A percentile compares a stretch with the other conserved stretches of the same genome.
Conservation (phyloP, 2,329 filamentous ascomycete genomes). For the Fusarium euwallaceae region DNA sequence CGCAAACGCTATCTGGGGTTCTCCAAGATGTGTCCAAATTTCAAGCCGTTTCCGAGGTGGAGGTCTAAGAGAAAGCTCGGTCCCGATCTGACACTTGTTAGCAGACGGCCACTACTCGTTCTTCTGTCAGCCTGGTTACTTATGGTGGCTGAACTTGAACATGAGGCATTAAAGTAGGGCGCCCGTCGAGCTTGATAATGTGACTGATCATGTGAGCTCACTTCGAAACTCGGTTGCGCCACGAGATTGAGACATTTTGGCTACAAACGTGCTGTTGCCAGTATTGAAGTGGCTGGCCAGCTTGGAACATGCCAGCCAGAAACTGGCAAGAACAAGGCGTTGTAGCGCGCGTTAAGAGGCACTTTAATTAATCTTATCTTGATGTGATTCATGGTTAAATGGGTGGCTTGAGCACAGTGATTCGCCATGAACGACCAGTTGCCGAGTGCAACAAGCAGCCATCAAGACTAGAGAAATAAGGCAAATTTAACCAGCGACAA, state of each 20-base stretch:
- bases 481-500: neutral
- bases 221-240: neutral
- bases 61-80: neutral
- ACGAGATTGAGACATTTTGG: neutral
- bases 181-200: neutral
- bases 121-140: neutral
- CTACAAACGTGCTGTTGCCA: neutral
- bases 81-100: neutral
- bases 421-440: neutral
- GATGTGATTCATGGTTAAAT: neutral
- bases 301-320: neutral
- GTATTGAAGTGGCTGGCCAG: neutral
- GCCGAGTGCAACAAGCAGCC: neutral
- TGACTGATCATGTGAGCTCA: neutral
- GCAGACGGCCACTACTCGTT: neutral
- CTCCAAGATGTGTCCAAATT: neutral
- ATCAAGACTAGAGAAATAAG: neutral
- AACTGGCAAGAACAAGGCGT: neutral
- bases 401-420: neutral
- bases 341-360: neutral
- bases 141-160: neutral
- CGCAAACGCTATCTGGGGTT: neutral
- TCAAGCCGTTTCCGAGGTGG: neutral
- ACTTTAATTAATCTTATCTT: neutral
- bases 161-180: neutral